Evolutionary conservation across 2,329 filamentous ascomycete species (phyloP).

Genomic region (Aspergillus tanneri): DNA sequence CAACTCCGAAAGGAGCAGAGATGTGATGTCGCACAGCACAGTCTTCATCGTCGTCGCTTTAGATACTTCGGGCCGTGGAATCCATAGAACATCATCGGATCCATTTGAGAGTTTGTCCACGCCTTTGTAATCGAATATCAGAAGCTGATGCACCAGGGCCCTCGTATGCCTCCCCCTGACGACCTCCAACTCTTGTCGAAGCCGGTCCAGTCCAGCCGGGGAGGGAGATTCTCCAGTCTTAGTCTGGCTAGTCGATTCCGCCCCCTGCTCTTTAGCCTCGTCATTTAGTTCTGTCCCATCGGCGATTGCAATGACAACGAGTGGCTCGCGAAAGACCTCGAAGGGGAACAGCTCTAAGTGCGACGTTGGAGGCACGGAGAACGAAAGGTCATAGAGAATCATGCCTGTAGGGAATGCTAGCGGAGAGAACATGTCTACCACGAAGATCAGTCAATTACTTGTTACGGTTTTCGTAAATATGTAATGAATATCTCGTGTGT

Average conservation of each 20-base stretch:
- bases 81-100: constrained; percentile 65
- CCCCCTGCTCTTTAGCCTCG: constrained; percentile 14
- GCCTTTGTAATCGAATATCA: constrained; percentile 73
- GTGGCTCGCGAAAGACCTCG: constrained; percentile 81
- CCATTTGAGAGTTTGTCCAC: constrained; percentile 55
- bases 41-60: constrained; percentile 79
- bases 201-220: constrained; percentile 37
- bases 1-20: constrained; percentile 71
- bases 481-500: background rate
- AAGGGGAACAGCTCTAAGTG: constrained; percentile 82
- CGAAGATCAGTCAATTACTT: constrained; percentile 24
- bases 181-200: constrained; percentile 65
- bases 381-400: constrained; percentile 84
- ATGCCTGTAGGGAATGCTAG: constrained; percentile 81
- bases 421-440: constrained; percentile 86
- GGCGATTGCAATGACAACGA: constrained; percentile 79
- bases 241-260: constrained; percentile 11
- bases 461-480: no score
- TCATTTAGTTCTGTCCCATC: constrained; percentile 70
- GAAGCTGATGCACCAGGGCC: constrained; percentile 71
- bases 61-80: constrained; percentile 67
- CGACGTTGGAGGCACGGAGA: constrained; percentile 73
- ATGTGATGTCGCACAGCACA: constrained; percentile 75
- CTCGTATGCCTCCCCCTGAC: constrained; percentile 72
- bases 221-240: constrained; percentile 36